A percentile compares a stretch with the other conserved stretches of the same genome.
Evolutionary conservation across 768 basidiomycete genomes (phyloP).

Genomic region (Lepiota brunneoincarnata): DNA sequence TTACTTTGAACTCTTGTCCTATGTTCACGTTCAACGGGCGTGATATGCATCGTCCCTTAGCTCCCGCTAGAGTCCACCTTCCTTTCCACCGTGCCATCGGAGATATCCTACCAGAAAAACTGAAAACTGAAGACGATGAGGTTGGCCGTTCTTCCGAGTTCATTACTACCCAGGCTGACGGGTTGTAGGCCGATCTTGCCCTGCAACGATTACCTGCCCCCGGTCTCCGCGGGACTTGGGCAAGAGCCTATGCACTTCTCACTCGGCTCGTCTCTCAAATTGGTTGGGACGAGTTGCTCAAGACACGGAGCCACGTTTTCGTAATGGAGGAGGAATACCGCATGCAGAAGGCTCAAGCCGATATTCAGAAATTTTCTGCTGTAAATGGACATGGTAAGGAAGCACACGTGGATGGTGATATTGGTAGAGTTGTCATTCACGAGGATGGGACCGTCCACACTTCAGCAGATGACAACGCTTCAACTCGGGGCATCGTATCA

Average conservation of each 20-base stretch:
- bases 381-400: slow-evolving; percentile 21
- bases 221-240: slow-evolving; percentile 93
- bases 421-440: slow-evolving; percentile 46
- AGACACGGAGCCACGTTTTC: slow-evolving; percentile 91
- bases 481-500: slow-evolving; percentile 59
- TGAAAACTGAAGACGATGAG: slow-evolving; percentile 82
- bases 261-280: slow-evolving; percentile 91
- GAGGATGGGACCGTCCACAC: slow-evolving; percentile 54
- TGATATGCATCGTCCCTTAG: slow-evolving; percentile 83
- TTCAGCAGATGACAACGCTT: slow-evolving; percentile 58
- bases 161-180: neutral
- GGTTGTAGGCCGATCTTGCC: slow-evolving; percentile 81
- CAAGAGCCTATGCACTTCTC: slow-evolving; percentile 87
- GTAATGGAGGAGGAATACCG: slow-evolving; percentile 99
- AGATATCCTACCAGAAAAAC: slow-evolving; percentile 85
- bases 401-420: slow-evolving; percentile 27
- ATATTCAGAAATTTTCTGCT: slow-evolving; percentile 46
- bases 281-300: slow-evolving; percentile 98
- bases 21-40: slow-evolving; percentile 99
- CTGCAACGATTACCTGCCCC: slow-evolving; percentile 94
- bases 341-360: slow-evolving; percentile 85
- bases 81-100: slow-evolving; percentile 84
- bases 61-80: slow-evolving; percentile 77
- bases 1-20: slow-evolving; percentile 97
- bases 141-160: slow-evolving; percentile 30